phyloP scores from a whole-genome alignment of 257 asterid genomes.

The Eustoma russellianum region DNA sequence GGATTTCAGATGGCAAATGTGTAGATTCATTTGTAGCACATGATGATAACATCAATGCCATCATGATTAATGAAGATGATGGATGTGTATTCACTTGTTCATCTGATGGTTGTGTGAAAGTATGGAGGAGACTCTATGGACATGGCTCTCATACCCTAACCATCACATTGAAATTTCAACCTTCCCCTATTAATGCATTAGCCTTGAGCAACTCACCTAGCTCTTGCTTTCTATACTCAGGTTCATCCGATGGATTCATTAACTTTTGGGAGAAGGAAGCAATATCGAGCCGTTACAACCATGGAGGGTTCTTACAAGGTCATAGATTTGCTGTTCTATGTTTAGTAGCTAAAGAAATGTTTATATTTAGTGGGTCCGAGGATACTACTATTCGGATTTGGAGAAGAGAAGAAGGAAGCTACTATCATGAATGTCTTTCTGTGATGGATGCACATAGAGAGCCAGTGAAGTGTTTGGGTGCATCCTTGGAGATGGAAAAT shows the following conservation, averaged over 20 bases:
- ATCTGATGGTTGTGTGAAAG: constrained; percentile 67
- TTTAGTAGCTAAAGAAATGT: constrained; percentile 56
- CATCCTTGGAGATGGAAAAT: constrained; percentile 63
- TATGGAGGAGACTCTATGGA: constrained; percentile 75
- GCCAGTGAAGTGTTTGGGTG: constrained; percentile 76
- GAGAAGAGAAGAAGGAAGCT: constrained; percentile 86
- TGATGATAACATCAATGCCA: constrained; percentile 52
- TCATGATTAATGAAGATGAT: constrained; percentile 56
- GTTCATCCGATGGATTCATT: constrained; percentile 78
- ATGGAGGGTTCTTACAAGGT: constrained; percentile 81
- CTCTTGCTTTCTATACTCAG: constrained; percentile 57
- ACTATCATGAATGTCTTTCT: constrained; percentile 78
- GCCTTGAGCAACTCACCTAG: constrained; percentile 34
- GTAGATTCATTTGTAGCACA: constrained; percentile 68
- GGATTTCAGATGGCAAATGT: constrained; percentile 45
- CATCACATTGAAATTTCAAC: constrained; percentile 67
- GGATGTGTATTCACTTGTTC: constrained; percentile 78
- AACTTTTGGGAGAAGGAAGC: constrained; percentile 93
- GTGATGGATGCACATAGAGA: constrained; percentile 83
- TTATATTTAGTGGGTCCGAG: constrained; percentile 81
- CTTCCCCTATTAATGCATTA: constrained; percentile 60
- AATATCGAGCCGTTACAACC: constrained; percentile 59
- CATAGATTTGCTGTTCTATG: constrained; percentile 75
- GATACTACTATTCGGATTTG: constrained; percentile 80
- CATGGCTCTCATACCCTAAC: constrained; percentile 76